These are phyloP conservation scores for Aspergillus steynii DNA, from an alignment of 495 filamentous ascomycete genomes.

Conservation along the genomic window DNA sequence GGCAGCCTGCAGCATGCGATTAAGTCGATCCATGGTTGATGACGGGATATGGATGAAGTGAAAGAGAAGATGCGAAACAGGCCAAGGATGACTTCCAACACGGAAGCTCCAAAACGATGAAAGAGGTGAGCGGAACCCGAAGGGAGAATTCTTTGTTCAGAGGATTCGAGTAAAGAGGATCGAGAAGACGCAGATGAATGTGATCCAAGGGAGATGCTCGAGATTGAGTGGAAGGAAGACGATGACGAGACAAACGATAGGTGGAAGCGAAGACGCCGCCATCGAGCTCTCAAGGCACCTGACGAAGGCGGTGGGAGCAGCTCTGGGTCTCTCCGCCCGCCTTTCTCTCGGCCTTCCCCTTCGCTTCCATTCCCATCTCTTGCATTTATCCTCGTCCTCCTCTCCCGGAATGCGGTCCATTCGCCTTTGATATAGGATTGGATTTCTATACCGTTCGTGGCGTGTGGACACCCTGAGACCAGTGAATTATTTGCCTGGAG, in stretches of 20 bases:
- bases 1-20: slow-evolving; percentile 75
- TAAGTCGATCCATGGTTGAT: slow-evolving; percentile 77
- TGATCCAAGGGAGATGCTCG: neutral
- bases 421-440: slow-evolving; percentile 9
- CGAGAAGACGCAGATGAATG: neutral
- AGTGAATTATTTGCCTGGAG: neutral
- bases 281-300: slow-evolving; percentile 19
- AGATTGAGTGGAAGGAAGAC: slow-evolving; percentile 10
- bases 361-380: slow-evolving; percentile 17
- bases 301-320: slow-evolving; percentile 29
- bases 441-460: neutral
- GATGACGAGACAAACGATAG: slow-evolving; percentile 19
- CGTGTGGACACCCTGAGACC: neutral
- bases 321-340: slow-evolving; percentile 17
- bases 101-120: slow-evolving; percentile 37
- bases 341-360: slow-evolving; percentile 23
- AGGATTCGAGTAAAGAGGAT: neutral
- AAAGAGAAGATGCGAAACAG: slow-evolving; percentile 20
- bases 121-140: neutral
- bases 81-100: slow-evolving; percentile 36
- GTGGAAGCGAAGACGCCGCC: slow-evolving; percentile 1
- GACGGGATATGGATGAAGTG: slow-evolving; percentile 19
- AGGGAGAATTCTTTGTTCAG: neutral
- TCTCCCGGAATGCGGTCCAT: slow-evolving; percentile 15
- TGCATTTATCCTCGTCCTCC: slow-evolving; percentile 15